Base-by-base conservation (phyloP, 179 eudicot species). In the Carnegiea gigantea region DNA sequence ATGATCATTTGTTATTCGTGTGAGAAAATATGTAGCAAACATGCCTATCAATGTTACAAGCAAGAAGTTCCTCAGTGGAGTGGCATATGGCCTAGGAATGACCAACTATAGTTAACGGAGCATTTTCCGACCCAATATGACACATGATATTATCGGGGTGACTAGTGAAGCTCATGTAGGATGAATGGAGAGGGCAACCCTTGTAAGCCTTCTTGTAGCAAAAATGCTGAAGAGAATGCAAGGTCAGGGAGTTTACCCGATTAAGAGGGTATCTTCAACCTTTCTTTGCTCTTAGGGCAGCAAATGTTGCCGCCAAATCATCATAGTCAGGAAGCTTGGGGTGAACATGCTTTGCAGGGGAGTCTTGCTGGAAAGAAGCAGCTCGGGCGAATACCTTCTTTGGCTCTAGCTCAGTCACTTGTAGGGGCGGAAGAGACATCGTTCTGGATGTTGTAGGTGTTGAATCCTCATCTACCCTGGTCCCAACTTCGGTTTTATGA, bases 311-410 rank as follows among this genome's bases (percentile, higher is more conserved):
- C 81, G 98, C 97, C 86, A 96, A 86, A 82, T 96, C 99, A 86
- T 96, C 99, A 46, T 92, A 96, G 82, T 96, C 92, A 24, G 99
- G 99, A 76, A 96, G 86, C 85, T 96, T 96, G 74, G 99, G 99
- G 87, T 96, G 99, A 76, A 96, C 98, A 30, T 96, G 99, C 67
- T 81, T 81, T 43, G 94, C 93, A 46, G 90, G 93, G 81, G 88
- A 85, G 36, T 92, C 97, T 20, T 87, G 90, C 86, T 92, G 91
- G 82, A 93, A 95, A 2, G 98, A 91, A 78, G 91, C 88, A 46
- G 94, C 95, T 59, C 98, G 97, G 15, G 93, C 62, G 72, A 86
- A 90, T 26, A 89, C 90, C 85, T 92, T 93, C 87, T 91, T 92
- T 86, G 90, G 77, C 86, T 89, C 89, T 20, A 89, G 72, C 23